Base-by-base conservation (phyloP, 176 grass and related monocot genomes). In the Eragrostis nindensis region DNA sequence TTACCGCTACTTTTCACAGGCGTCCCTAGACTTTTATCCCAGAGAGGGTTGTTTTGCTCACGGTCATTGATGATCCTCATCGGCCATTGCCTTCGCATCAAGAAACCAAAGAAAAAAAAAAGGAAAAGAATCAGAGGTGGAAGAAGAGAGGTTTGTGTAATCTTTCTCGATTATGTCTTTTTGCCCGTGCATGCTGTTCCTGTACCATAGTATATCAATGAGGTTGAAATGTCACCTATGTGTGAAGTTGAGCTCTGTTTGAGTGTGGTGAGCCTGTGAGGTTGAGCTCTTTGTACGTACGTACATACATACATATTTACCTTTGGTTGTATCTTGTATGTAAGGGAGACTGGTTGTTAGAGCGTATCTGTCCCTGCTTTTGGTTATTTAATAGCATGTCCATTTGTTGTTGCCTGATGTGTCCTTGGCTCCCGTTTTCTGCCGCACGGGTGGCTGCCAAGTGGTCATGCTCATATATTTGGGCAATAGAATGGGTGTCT, bases 231-330 rank as follows among this genome's bases (percentile, higher is more conserved):
- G 67, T 82, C 78, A 73, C 67, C 72, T 82, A 52, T 75, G 50
- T 44, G 68, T 80, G 78, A 61, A 40, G 62, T 75, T 42, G 62
- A 57, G 80, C 38, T 85, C 70, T 77, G 45, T 79, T 46, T 9
- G 70, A 80, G 81, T 84, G 87, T n/a, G n/a, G n/a, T n/a, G n/a
- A n/a, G n/a, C n/a, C n/a, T n/a, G n/a, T 89, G 82, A 84, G 82
- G 87, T 75, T 89, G 76, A 89, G 87, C 81, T 80, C 43, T 2
- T 21, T 80, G 87, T 90, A n/a, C n/a, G n/a, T n/a, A n/a, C n/a
- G n/a, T n/a, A 81, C 42, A 90, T 85, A 77, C 44, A 89, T 55
- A 62, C 19, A 47, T 67, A 63, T 27, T 43, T 75, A 70, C 87
- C 87, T 74, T 66, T 39, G 68, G 77, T 64, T 72, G 57, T n/a